A percentile compares a stretch with the other conserved stretches of the same genome.
Evolutionary conservation across 2,329 filamentous ascomycete species (phyloP).

Genomic region (Thielaviopsis populi): DNA sequence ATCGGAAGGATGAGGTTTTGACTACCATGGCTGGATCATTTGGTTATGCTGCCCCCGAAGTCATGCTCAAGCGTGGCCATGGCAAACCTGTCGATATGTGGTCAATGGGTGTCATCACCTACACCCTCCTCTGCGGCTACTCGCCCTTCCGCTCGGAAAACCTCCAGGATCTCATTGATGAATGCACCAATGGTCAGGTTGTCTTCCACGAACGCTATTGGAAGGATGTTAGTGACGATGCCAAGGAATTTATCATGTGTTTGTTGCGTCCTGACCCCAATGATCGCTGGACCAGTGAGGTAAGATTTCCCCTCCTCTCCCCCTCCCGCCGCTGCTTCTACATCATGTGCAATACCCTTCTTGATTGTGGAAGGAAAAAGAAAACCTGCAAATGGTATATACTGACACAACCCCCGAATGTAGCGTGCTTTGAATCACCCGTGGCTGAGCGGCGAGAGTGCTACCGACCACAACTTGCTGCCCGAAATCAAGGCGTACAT

Average conservation of each 20-base stretch:
- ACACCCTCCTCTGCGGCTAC: constrained; percentile 94
- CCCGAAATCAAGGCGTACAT: constrained; percentile 93
- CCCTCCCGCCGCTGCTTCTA: neutral
- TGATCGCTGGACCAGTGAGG: constrained; percentile 62
- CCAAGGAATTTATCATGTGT: constrained; percentile 80
- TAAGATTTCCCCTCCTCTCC: constrained; percentile 25
- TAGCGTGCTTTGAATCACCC: constrained; percentile 65
- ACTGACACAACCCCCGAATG: neutral
- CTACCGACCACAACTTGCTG: constrained; percentile 85
- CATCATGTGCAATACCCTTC: neutral
- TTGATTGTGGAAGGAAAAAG: neutral
- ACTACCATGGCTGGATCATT: constrained; percentile 99
- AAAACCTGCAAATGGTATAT: constrained; percentile 2
- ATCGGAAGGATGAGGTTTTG: constrained; percentile 75
- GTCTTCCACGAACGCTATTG: constrained; percentile 97
- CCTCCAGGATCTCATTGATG: constrained; percentile 80
- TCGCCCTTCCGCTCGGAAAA: constrained; percentile 95
- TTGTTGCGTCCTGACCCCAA: constrained; percentile 67
- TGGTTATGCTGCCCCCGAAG: constrained; percentile 91
- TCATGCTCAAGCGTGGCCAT: constrained; percentile 95
- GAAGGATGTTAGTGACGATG: constrained; percentile 91
- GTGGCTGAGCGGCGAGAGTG: constrained; percentile 84
- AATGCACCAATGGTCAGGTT: constrained; percentile 70
- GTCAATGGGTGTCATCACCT: constrained; percentile 97
- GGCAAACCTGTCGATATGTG: constrained; percentile 99